Percentiles rank a stretch among this genome's conserved stretches.
Evolutionary conservation across 2,329 filamentous ascomycete genomes (phyloP).

Genomic region (Microascus cirrosus): DNA sequence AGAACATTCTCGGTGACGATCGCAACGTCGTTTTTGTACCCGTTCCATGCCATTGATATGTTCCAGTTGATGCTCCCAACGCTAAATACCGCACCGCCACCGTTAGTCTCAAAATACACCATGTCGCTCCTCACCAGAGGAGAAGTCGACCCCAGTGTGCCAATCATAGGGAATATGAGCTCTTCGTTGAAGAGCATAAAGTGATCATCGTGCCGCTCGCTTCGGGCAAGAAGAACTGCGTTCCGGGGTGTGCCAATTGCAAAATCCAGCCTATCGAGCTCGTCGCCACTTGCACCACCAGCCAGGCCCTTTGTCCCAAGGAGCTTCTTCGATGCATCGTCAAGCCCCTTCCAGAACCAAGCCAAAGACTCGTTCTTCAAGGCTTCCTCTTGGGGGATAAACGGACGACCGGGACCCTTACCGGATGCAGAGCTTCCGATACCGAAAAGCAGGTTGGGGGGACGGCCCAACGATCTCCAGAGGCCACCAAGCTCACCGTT

Average conservation of each 20-base stretch:
- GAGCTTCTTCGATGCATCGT: constrained; percentile 7
- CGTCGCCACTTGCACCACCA: constrained; percentile 20
- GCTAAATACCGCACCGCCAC: constrained; percentile 13
- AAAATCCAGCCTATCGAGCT: constrained; percentile 21
- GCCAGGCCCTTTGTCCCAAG: constrained; percentile 14
- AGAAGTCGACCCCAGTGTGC: constrained; percentile 11
- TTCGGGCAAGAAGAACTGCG: constrained; percentile 15
- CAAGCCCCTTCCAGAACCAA: constrained; percentile 11
- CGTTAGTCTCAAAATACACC: constrained; percentile 12
- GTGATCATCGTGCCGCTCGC: constrained; percentile 8
- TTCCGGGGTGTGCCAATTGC: constrained; percentile 18
- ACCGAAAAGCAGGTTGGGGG: constrained; percentile 18
- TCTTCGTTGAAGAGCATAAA: constrained; percentile 14
- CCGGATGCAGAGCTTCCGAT: constrained; percentile 18
- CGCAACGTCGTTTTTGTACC: constrained; percentile 15
- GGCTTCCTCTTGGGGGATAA: not conserved
- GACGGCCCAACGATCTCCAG: constrained; percentile 18
- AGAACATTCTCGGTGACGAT: constrained; percentile 13
- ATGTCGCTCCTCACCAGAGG: constrained; percentile 12
- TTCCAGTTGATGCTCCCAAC: constrained; percentile 18
- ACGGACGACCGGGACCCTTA: constrained; percentile 15
- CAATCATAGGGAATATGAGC: constrained; percentile 12
- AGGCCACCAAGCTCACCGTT: constrained; percentile 19
- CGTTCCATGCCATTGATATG: constrained; percentile 11
- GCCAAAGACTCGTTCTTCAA: constrained; percentile 8